Percentiles rank a stretch among this genome's conserved stretches.
phyloP scores from a whole-genome alignment of 2,329 filamentous ascomycete genomes.

The Sclerotinia trifoliorum region DNA sequence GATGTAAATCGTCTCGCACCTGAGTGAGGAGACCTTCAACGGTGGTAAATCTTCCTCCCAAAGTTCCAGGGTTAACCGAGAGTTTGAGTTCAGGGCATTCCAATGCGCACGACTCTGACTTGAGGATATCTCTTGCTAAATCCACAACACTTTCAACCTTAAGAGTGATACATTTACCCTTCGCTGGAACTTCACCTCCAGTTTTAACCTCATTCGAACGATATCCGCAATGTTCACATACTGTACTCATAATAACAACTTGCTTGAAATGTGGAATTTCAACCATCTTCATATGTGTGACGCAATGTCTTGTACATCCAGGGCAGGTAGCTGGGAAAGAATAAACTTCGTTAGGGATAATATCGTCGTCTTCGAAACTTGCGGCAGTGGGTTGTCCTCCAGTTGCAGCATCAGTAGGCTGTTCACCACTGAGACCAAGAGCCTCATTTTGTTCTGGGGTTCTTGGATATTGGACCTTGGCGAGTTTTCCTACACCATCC shows the following conservation, averaged over 20 bases:
- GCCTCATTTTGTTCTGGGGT: slow-evolving; percentile 82
- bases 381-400: slow-evolving; percentile 44
- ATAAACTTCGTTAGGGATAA: slow-evolving; percentile 90
- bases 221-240: slow-evolving; percentile 90
- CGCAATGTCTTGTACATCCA: slow-evolving; percentile 80
- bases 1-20: slow-evolving; percentile 83
- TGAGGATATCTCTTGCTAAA: slow-evolving; percentile 88
- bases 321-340: slow-evolving; percentile 89
- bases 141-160: slow-evolving; percentile 68
- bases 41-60: slow-evolving; percentile 95
- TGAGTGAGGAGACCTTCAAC: slow-evolving; percentile 92
- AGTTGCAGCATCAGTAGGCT: slow-evolving; percentile 51
- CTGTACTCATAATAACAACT: slow-evolving; percentile 91
- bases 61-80: slow-evolving; percentile 85
- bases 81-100: slow-evolving; percentile 85
- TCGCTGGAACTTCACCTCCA: slow-evolving; percentile 83
- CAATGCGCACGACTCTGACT: slow-evolving; percentile 88
- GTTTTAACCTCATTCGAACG: slow-evolving; percentile 97
- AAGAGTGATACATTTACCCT: slow-evolving; percentile 80
- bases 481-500: slow-evolving; percentile 82
- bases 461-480: slow-evolving; percentile 78
- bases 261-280: slow-evolving; percentile 98
- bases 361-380: slow-evolving; percentile 60
- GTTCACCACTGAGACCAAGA: slow-evolving; percentile 70
- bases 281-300: slow-evolving; percentile 98